A percentile compares a stretch with the other conserved stretches of the same genome.
Evolutionary conservation across 2,329 filamentous ascomycete species (phyloP).

Genomic region (Albophoma yamanashiensis): DNA sequence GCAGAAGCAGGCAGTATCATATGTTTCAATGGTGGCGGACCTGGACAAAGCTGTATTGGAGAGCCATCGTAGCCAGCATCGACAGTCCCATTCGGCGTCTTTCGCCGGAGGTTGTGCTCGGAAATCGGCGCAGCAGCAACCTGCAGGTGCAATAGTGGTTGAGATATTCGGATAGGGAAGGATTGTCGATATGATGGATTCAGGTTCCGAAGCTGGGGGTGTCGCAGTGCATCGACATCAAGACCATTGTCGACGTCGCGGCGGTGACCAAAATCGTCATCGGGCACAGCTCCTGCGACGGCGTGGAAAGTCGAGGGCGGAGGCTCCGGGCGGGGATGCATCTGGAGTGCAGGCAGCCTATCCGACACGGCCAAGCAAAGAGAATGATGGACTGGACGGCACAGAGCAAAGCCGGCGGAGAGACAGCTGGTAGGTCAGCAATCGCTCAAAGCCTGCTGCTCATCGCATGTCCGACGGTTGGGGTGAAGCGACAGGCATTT

Average conservation of each 20-base stretch:
- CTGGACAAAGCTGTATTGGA: constrained; percentile 58
- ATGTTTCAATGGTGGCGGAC: constrained; percentile 72
- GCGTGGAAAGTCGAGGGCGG: constrained; percentile 28
- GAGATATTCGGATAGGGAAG: constrained; percentile 22
- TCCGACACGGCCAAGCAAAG: constrained; percentile 8
- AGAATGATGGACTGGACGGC: background rate
- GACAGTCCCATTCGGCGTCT: constrained; percentile 89
- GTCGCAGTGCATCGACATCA: constrained; percentile 3
- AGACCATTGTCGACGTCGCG: background rate
- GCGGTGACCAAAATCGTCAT: constrained; percentile 4
- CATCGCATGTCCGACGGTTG: constrained; percentile 27
- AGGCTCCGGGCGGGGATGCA: constrained; percentile 39
- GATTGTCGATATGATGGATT: constrained; percentile 13
- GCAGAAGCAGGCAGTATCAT: constrained; percentile 56
- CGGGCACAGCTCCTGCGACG: constrained; percentile 11
- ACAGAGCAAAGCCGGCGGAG: constrained; percentile 7
- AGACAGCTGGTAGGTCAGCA: constrained; percentile 13
- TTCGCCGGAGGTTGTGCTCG: constrained; percentile 61
- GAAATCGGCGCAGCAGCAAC: constrained; percentile 10
- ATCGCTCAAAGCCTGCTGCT: constrained; percentile 32
- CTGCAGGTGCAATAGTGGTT: constrained; percentile 14
- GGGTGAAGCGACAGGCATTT: constrained; percentile 26
- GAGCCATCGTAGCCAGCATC: constrained; percentile 87
- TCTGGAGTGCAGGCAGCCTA: constrained; percentile 42
- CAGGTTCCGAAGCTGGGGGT: constrained; percentile 17